phyloP scores from a whole-genome alignment of 768 basidiomycete species.

The Pilatotrama ljubarskyi region DNA sequence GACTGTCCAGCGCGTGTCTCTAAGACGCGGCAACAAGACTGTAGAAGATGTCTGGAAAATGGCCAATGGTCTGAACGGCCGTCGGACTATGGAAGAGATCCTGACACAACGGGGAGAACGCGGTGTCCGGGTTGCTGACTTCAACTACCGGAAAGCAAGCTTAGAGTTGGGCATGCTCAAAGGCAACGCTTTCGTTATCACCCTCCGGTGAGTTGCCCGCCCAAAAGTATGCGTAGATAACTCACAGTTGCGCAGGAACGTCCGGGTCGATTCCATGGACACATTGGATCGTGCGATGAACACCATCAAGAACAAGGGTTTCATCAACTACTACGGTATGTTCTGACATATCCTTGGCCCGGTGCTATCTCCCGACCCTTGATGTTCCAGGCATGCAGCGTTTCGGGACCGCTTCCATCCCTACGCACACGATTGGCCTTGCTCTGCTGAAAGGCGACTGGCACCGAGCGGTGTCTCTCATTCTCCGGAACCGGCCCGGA shows the following conservation, averaged over 20 bases:
- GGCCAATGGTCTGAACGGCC: constrained; percentile 64
- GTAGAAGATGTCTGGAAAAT: constrained; percentile 85
- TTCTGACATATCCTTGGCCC: not conserved
- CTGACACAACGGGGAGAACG: constrained; percentile 79
- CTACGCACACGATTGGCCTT: constrained; percentile 92
- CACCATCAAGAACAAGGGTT: constrained; percentile 80
- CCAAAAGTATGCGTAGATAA: constrained; percentile 3
- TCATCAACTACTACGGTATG: constrained; percentile 96
- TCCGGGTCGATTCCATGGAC: constrained; percentile 73
- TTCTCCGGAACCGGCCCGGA: constrained; percentile 81
- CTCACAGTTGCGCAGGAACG: constrained; percentile 58
- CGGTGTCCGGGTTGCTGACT: constrained; percentile 84
- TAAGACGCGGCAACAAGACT: constrained; percentile 74
- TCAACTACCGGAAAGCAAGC: constrained; percentile 78
- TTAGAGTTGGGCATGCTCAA: constrained; percentile 95
- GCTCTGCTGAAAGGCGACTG: constrained; percentile 88
- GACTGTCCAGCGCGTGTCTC: constrained; percentile 87
- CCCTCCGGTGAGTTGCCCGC: constrained; percentile 61
- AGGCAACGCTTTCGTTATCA: constrained; percentile 95
- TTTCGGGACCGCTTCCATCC: constrained; percentile 95
- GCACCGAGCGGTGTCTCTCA: constrained; percentile 81
- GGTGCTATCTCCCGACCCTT: not conserved
- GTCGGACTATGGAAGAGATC: constrained; percentile 57
- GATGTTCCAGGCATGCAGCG: constrained; percentile 85
- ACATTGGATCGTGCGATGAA: constrained; percentile 74